Evolutionary conservation across 2,329 filamentous ascomycete genomes (phyloP).

Genomic region (Fusarium succisae): DNA sequence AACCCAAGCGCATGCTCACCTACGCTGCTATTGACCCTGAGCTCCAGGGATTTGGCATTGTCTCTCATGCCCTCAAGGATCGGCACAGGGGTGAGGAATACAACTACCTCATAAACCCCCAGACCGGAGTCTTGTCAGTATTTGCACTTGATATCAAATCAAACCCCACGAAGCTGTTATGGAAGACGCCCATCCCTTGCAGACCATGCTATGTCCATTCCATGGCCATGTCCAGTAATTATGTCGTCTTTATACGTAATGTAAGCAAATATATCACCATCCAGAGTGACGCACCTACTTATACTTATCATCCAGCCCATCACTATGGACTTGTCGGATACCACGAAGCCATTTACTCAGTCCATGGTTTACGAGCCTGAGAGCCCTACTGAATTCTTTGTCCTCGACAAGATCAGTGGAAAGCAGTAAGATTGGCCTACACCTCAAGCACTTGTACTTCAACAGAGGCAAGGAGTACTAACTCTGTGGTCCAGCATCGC

Average conservation of each 20-base stretch:
- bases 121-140: neutral
- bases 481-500: neutral
- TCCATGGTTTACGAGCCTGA: neutral
- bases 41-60: neutral
- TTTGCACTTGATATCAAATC: neutral
- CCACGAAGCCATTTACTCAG: neutral
- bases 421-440: neutral
- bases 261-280: neutral
- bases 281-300: accelerated
- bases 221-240: neutral
- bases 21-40: neutral
- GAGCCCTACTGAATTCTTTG: neutral
- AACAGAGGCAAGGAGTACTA: accelerated
- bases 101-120: neutral
- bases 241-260: neutral
- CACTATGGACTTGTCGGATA: neutral
- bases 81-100: neutral
- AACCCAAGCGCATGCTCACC: neutral
- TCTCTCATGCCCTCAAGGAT: neutral
- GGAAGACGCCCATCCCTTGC: neutral
- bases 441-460: accelerated
- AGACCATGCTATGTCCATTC: neutral
- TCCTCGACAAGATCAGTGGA: neutral
- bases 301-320: neutral
- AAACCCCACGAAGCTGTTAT: neutral